These are phyloP conservation scores for Westerdykella sp. DNA, from an alignment of 2,329 filamentous ascomycete species.

Conservation along the genomic window DNA sequence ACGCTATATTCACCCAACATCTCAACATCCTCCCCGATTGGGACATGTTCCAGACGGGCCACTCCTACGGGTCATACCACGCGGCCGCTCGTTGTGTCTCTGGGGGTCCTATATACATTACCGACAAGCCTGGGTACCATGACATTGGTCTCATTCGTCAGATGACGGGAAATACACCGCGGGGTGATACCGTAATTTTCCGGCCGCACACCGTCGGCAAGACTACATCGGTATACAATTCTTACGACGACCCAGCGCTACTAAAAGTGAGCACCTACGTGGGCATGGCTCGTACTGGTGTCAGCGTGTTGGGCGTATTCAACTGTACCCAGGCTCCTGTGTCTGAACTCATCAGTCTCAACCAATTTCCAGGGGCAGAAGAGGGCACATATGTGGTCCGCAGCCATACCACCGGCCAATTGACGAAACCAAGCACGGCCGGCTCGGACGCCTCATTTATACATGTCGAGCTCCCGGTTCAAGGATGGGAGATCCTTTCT, in stretches of 20 bases:
- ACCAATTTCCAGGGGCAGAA: conserved; percentile 66
- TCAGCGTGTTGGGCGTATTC: conserved; percentile 75
- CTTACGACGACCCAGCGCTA: conserved; percentile 65
- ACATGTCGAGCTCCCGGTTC: conserved; percentile 54
- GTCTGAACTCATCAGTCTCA: conserved; percentile 64
- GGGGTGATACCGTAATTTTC: conserved; percentile 72
- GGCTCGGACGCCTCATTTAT: conserved; percentile 49
- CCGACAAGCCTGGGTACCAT: conserved; percentile 79
- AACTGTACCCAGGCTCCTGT: conserved; percentile 62
- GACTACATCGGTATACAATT: conserved; percentile 65
- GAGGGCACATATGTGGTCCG: conserved; percentile 62
- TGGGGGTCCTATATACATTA: conserved; percentile 91
- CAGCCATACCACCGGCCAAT: conserved; percentile 60
- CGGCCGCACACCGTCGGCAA: conserved; percentile 70
- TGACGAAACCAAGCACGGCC: conserved; percentile 50
- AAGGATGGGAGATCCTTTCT: conserved; percentile 75
- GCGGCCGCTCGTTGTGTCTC: conserved; percentile 84
- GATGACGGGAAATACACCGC: conserved; percentile 69
- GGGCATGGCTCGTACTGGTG: conserved; percentile 61
- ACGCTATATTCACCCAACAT: conserved; percentile 72
- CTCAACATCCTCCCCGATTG: conserved; percentile 83
- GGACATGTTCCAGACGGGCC: conserved; percentile 67
- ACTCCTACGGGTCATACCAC: conserved; percentile 73
- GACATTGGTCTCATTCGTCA: conserved; percentile 67
- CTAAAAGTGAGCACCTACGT: conserved; percentile 77